Conservation (phyloP, 2,329 filamentous ascomycete genomes). For the Apiospora pterosperma region DNA sequence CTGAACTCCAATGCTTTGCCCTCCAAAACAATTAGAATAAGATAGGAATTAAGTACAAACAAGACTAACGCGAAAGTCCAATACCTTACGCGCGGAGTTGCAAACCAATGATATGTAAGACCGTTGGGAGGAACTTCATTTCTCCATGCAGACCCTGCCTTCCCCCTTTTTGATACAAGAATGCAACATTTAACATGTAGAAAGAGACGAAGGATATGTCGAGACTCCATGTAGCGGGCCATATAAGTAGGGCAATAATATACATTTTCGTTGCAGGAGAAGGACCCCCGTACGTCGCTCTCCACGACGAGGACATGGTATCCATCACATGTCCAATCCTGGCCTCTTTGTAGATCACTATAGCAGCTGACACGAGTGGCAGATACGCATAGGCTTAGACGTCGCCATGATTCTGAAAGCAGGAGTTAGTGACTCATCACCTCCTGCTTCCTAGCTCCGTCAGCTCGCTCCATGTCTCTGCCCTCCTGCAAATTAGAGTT, state of each 20-base stretch:
- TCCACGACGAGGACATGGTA: neutral
- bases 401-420: neutral
- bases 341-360: neutral
- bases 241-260: neutral
- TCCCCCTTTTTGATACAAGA: neutral
- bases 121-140: neutral
- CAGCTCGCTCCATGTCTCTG: conserved; percentile 12
- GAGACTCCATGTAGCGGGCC: neutral
- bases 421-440: conserved; percentile 23
- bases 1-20: neutral
- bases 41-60: neutral
- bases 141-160: neutral
- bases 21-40: neutral
- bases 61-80: neutral
- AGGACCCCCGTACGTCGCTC: neutral
- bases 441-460: conserved; percentile 16
- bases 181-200: neutral
- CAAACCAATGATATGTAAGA: neutral
- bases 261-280: neutral
- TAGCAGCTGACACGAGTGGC: neutral
- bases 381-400: neutral
- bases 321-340: neutral
- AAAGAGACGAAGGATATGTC: neutral
- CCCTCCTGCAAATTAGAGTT: conserved; percentile 4
- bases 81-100: neutral